phyloP scores from a whole-genome alignment of 768 basidiomycete species.

The Boletus subparvulus region DNA sequence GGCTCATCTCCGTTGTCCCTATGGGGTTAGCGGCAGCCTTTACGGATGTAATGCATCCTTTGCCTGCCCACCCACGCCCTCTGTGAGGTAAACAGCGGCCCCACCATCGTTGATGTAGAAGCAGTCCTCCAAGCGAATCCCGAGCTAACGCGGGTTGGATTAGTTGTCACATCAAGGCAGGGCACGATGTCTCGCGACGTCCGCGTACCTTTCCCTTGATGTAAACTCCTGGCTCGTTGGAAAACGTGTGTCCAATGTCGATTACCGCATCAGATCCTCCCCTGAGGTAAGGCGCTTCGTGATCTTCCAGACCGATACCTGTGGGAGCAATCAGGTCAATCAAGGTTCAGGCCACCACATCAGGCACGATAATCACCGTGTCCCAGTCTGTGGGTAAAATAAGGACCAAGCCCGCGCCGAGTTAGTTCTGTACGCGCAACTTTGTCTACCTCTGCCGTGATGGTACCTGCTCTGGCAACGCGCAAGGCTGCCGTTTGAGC shows the following conservation, averaged over 20 bases:
- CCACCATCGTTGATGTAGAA: slow-evolving; percentile 65
- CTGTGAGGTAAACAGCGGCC: slow-evolving; percentile 57
- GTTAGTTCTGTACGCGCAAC: slow-evolving; percentile 57
- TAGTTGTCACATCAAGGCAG: slow-evolving; percentile 1
- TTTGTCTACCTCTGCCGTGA: slow-evolving; percentile 57
- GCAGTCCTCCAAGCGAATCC: slow-evolving; percentile 83
- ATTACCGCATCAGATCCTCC: slow-evolving; percentile 64
- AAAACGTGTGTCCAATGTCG: slow-evolving; percentile 69
- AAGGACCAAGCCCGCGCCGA: slow-evolving; percentile 44
- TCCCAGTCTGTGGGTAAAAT: slow-evolving; percentile 81
- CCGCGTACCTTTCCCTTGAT: slow-evolving; percentile 61
- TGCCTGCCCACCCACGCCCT: slow-evolving; percentile 60
- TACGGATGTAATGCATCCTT: slow-evolving; percentile 36
- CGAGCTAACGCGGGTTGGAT: slow-evolving; percentile 47
- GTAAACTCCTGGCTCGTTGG: slow-evolving; percentile 79
- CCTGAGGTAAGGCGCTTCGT: slow-evolving; percentile 78
- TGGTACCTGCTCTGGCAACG: slow-evolving; percentile 45
- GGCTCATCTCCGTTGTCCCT: slow-evolving; percentile 23
- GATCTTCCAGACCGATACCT: slow-evolving; percentile 85
- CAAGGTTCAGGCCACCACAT: slow-evolving; percentile 11
- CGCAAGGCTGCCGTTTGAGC: slow-evolving; percentile 61
- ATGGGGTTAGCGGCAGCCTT: slow-evolving; percentile 14
- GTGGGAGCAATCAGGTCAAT: slow-evolving; percentile 8
- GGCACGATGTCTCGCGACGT: background rate
- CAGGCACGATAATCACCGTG: slow-evolving; percentile 52